Percentiles rank a stretch among this genome's conserved stretches.
These are phyloP conservation scores for Amanita polypyramis DNA, from an alignment of 768 basidiomycete species.

Conservation along the genomic window DNA sequence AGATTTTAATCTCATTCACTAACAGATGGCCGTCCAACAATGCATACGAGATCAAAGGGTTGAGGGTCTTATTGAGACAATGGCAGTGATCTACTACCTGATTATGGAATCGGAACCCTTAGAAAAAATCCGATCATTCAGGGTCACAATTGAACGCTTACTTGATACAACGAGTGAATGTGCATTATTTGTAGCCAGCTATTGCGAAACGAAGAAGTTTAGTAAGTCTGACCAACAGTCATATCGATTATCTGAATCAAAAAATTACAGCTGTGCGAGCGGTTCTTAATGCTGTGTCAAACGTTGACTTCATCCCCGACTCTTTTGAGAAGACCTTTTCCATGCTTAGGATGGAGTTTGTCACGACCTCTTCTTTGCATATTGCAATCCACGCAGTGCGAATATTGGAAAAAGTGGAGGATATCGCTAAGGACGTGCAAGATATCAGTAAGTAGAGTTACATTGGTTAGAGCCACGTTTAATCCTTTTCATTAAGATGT, in stretches of 20 bases:
- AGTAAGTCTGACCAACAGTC: neutral
- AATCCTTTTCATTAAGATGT: neutral
- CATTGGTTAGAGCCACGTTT: neutral
- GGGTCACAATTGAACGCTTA: slow-evolving; percentile 2
- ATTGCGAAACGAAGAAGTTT: neutral
- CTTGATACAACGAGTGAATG: slow-evolving; percentile 6
- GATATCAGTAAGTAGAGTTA: neutral
- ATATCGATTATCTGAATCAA: neutral
- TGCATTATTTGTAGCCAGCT: slow-evolving; percentile 5
- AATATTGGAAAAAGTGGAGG: slow-evolving; percentile 5
- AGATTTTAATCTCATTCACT: neutral
- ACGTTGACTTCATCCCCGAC: neutral
- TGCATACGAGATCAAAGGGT: slow-evolving; percentile 1
- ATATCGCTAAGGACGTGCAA: slow-evolving; percentile 2
- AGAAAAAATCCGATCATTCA: slow-evolving; percentile 6
- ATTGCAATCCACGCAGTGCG: neutral
- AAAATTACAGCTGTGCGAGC: neutral
- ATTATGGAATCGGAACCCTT: slow-evolving; percentile 5
- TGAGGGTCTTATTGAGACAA: slow-evolving; percentile 1
- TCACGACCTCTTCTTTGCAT: slow-evolving; percentile 1
- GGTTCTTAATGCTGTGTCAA: neutral
- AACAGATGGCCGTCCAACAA: slow-evolving; percentile 6
- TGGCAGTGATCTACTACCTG: slow-evolving; percentile 4
- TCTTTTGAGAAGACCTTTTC: slow-evolving; percentile 6
- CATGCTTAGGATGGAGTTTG: slow-evolving; percentile 4